Conservation (phyloP, 2,329 filamentous ascomycete species). For the Aureobasidium zeae region DNA sequence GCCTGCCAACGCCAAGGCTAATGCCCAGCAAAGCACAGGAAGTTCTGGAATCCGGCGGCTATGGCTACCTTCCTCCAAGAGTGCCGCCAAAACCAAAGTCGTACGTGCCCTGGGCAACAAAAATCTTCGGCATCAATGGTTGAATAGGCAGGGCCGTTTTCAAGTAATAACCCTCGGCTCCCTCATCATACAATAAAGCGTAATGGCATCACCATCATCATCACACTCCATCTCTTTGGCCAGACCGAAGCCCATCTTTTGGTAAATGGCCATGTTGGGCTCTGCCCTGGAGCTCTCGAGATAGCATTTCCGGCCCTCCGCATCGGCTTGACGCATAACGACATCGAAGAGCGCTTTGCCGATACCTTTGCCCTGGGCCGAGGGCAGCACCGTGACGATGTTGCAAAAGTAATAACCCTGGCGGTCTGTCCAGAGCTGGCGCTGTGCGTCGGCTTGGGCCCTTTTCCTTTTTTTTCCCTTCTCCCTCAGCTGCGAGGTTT, state of each 20-base stretch:
- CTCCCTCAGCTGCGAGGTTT: conserved; percentile 34
- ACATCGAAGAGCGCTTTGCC: conserved; percentile 55
- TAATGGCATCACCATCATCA: conserved; percentile 47
- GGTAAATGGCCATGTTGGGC: conserved; percentile 63
- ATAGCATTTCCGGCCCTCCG: conserved; percentile 56
- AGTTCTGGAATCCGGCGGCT: conserved; percentile 2
- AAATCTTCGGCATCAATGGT: conserved; percentile 4
- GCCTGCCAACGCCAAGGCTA: background rate
- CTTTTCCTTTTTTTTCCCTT: conserved; percentile 48
- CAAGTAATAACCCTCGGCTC: too few species aligned
- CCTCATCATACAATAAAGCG: conserved; percentile 39
- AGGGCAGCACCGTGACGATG: conserved; percentile 59
- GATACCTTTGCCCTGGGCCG: conserved; percentile 57
- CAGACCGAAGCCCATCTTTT: conserved; percentile 57
- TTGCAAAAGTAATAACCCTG: conserved; percentile 69
- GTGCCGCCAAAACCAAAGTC: conserved; percentile 2
- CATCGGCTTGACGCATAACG: conserved; percentile 55
- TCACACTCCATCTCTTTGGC: conserved; percentile 58
- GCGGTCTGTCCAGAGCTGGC: conserved; percentile 54
- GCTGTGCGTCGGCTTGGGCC: conserved; percentile 53
- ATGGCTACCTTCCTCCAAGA: conserved; percentile 9
- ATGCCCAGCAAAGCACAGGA: conserved; percentile 11
- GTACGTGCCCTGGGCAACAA: background rate
- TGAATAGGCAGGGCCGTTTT: too few species aligned
- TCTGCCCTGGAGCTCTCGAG: conserved; percentile 59